Base-by-base conservation (phyloP, 345 rosid genomes). In the Moricandia arvensis region DNA sequence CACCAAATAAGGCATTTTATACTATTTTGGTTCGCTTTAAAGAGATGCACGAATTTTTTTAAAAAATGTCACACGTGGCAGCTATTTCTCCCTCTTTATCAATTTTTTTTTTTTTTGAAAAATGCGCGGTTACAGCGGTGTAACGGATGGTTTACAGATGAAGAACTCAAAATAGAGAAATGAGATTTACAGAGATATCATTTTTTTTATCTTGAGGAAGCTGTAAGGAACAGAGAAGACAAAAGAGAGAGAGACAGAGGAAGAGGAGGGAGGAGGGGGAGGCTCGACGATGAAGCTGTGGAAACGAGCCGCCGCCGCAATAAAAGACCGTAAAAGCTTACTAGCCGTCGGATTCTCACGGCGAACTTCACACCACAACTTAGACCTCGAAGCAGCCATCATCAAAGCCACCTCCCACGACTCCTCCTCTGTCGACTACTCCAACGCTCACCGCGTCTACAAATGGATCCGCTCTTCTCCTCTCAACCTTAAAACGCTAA, bases 341-440 rank as follows among this genome's bases (percentile, higher is more conserved):
- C 12, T 85, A 75, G 62, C 83, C 12, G 81, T 82, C 8, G 51
- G 49, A 60, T 72, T 91, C 0, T 76, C 87, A 3, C 60, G 68
- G 29, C 66, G 69, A 54, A 77, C 54, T 38, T 49, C 83, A 0
- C 31, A 43, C 74, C 81, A 84, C 10, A 86, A 78, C 68, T 71
- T 87, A 0, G 85, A 85, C 59, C 87, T 93, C 6, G 91, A 91
- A 74, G 77, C 87, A 1, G 89, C 91, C 3, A 76, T 91, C 79
- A 87, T 93, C 82, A 83, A 82, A 66, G 97, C 98, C 70, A 93
- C 97, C n/a, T 89, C 86, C 77, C 98, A 93, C 69, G 85, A 91
- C 59, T 90, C 86, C 9, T 31, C 66, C 7, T 27, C 58, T 47
- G 76, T 91, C 1, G 97, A 90, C 80, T 89, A 90, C 75, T 75